Evolutionary conservation across 345 rosid species (phyloP), one percentile per base, ranked within the genome.

Genomic region (Populus deltoides): DNA sequence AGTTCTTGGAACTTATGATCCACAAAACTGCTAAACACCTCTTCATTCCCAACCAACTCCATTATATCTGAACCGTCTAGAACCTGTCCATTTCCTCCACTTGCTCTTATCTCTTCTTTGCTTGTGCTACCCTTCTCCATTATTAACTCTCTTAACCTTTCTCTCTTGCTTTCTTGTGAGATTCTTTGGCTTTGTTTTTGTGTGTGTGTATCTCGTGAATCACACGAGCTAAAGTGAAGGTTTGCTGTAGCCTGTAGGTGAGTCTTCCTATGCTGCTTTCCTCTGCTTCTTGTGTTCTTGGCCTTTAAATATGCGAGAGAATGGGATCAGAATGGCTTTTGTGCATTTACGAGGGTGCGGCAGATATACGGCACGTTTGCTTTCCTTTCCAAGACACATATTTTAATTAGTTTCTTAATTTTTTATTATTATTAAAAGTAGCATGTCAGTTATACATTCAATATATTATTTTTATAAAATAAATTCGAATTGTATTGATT

Each of bases 21-120:
- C 9, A 94, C 94, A 85, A 90, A 96, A 69, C 68, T 86, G 74
- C 77, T 86, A 82, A 92, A 94, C 68, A 92, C 98, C 87, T 86
- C 83, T 68, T 94, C 84, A 86, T 92, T 91, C 84, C 80, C 97
- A 81, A 92, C 97, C 83, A 96, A 87, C 91, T 90, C 86, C 86
- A 91, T 92, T 88, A 96, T 93, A 84, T 88, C 89, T 25, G 97
- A 91, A 80, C 98, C 98, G 81, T 96, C 98, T 78, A 92, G 80
- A 35, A 79, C 75, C 75, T 79, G 49, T 69, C 72, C 79, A 25
- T 70, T 25, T 24, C 75, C 78, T 33, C 75, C 82, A 72, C 75
- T 62, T 77, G 71, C 74, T 29, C 11, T 77, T 17, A 9, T 16
- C 71, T 45, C 76, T 63, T 55, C 39, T 25, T 53, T 55, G 73